These are phyloP conservation scores for Entomortierella lignicola DNA, from an alignment of 192 early-diverging fungal species.

Conservation along the genomic window DNA sequence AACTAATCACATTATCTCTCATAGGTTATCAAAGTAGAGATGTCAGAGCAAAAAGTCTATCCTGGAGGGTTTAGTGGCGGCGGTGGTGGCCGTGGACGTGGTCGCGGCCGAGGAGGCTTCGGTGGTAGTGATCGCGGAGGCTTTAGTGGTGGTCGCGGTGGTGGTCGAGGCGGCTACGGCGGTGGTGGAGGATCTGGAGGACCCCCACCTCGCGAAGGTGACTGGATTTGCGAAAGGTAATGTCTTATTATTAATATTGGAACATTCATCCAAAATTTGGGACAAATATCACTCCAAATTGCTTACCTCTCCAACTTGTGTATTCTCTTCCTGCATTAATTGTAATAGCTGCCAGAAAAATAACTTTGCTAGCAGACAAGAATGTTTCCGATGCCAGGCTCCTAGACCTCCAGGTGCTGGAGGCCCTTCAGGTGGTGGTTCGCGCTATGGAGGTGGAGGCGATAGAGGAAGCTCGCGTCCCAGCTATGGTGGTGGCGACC, in stretches of 20 bases:
- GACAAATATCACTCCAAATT: neutral
- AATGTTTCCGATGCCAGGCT: slow-evolving; percentile 73
- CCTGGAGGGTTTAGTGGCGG: slow-evolving; percentile 56
- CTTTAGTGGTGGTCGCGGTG: slow-evolving; percentile 55
- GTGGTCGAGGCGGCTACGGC: slow-evolving; percentile 50
- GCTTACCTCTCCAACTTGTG: neutral
- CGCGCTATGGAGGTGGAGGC: slow-evolving; percentile 55
- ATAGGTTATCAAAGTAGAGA: slow-evolving; percentile 69
- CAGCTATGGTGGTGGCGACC: slow-evolving; percentile 55
- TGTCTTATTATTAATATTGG: neutral
- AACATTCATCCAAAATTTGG: neutral
- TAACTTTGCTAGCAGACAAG: slow-evolving; percentile 73
- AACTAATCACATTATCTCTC: slow-evolving; percentile 7
- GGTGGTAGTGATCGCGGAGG: slow-evolving; percentile 54
- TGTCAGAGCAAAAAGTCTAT: slow-evolving; percentile 66
- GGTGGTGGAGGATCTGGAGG: slow-evolving; percentile 54
- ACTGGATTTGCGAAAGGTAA: slow-evolving; percentile 71
- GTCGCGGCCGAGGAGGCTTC: slow-evolving; percentile 55
- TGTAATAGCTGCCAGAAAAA: slow-evolving; percentile 68
- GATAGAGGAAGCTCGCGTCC: slow-evolving; percentile 47
- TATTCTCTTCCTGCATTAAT: neutral
- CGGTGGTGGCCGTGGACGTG: slow-evolving; percentile 62
- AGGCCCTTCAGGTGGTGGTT: slow-evolving; percentile 22
- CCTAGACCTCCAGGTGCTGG: slow-evolving; percentile 62
- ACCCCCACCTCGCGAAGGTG: slow-evolving; percentile 64